Base-by-base conservation (phyloP, 2,329 filamentous ascomycete genomes). In the Epichloe sibirici region DNA sequence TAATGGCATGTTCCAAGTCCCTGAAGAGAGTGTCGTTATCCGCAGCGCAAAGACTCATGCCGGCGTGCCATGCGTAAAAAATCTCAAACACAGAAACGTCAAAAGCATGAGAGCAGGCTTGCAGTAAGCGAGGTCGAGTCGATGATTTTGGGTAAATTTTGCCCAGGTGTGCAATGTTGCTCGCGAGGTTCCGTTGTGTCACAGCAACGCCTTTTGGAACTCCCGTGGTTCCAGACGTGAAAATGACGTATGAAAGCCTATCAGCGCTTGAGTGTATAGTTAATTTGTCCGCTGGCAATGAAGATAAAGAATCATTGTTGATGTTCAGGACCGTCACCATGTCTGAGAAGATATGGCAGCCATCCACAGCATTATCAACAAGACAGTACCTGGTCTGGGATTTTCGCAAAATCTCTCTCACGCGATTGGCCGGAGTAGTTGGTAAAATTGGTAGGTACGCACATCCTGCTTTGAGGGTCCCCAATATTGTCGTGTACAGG, bases 1-100 rank as follows among this genome's bases (percentile, higher is more conserved):
- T 74, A 52, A 94, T 86, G 0, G 81, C 74, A 21, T 70, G 65
- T 63, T 90, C 86, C 8, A 94, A 71, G 59, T 94, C 82, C 40
- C 74, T 74, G 60, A 91, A 88, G 0, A 94, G 68, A 2, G 80
- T 76, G 59, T 93, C 86, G 58, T 90, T 90, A 0, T 74, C 78
- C 0, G 82, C 85, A 2, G 86, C 80, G 62, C 87, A 95, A 12
- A 95, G 72, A 55, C 84, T 86, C 72, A 91, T 88, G 4, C 88
- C 88, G 37, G 76, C 75, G 46, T 79, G 78, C 85, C 89, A 94
- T 0, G 88, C 74, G 60, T 88, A 94, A 64, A 95, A 91, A 13
- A 94, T 90, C 61, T 95, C 90, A 63, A 94, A 94, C 0, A 94
- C 86, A 0, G 88, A 94, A 2, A 94, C 83, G 62, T 94, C 88